Evolutionary conservation across 2,329 filamentous ascomycete genomes (phyloP), one percentile per base, ranked within the genome.

Genomic region (Botryosphaeria dothidea): DNA sequence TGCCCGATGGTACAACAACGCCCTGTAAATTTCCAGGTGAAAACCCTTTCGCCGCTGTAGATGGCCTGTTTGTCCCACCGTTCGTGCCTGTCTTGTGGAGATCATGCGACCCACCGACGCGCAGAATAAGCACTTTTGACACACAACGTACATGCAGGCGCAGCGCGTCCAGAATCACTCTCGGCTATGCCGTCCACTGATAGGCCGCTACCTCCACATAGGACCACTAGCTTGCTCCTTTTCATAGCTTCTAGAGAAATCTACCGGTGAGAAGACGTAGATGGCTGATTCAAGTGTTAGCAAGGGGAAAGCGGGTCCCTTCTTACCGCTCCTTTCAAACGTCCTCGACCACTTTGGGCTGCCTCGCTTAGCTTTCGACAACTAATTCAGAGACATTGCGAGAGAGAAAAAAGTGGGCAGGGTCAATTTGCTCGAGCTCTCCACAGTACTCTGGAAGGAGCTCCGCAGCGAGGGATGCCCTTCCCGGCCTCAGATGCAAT

Each of bases 91-190:
- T 60, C 41, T 19, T 34, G 56, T 60, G 56, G 56, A 41, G 36
- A 60, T 60, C 56, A 60, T 60, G 27, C 56, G 56, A 60, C 56
- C 56, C 56, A 45, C 56, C 43, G 29, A 60, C 56, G 17, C 43
- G 56, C 56, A 48, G 56, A 60, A 60, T 36, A 60, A 60, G 56
- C 56, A 60, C 56, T 60, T 60, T 60, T 46, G 56, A 60, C 56
- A 60, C 56, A 60, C 56, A 60, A 60, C 56, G 56, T 46, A 60
- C 41, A 46, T 60, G 41, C 56, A 60, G 38, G 23, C 25, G 19
- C 38, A 41, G 38, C 29, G 41, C 56, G 27, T 36, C 27, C 56
- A 48, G 41, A n/a, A 21, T 45, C 38, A 17, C 17, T 43, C 56
- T 60, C 56, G 56, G 56, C 13, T 60, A 60, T 13, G 56, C 17